phyloP scores from a whole-genome alignment of 495 filamentous ascomycete genomes.

The Achaetomiella virescens region DNA sequence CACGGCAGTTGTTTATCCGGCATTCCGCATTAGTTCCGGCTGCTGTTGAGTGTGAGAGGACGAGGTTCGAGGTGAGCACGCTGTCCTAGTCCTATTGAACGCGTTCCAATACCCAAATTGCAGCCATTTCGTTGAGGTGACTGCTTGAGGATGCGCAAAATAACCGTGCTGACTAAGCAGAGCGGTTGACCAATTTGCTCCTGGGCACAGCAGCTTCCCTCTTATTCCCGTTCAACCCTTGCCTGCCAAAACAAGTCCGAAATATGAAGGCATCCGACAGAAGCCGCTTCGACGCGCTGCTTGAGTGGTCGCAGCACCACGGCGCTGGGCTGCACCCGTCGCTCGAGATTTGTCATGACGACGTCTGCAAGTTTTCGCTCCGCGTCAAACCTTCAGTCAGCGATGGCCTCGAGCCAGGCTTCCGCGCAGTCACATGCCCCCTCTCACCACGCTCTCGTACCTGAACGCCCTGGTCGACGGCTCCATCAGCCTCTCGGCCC shows the following conservation, averaged over 20 bases:
- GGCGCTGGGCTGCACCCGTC: constrained; percentile 37
- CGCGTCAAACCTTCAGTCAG: constrained; percentile 30
- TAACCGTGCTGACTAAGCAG: neutral
- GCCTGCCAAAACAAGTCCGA: neutral
- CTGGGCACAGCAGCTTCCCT: neutral
- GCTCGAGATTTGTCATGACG: constrained; percentile 41
- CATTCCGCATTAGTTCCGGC: no score
- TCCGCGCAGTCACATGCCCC: constrained; percentile 35
- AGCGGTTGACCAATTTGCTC: no score
- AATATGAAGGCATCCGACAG: constrained; percentile 24
- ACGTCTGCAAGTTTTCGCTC: constrained; percentile 37
- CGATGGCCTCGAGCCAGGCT: constrained; percentile 17
- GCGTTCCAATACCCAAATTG: no score
- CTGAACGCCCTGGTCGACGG: constrained; percentile 38
- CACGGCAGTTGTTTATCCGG: no score
- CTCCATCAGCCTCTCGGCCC: constrained; percentile 1
- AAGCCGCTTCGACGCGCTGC: constrained; percentile 17
- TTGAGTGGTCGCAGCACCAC: constrained; percentile 31
- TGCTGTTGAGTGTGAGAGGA: no score
- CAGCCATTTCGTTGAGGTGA: no score
- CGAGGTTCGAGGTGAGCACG: no score
- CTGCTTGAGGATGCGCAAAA: neutral
- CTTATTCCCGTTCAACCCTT: neutral
- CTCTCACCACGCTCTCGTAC: constrained; percentile 37
- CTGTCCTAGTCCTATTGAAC: no score